Evolutionary conservation across 2,329 filamentous ascomycete genomes (phyloP).

Genomic region (Monilinia laxa): DNA sequence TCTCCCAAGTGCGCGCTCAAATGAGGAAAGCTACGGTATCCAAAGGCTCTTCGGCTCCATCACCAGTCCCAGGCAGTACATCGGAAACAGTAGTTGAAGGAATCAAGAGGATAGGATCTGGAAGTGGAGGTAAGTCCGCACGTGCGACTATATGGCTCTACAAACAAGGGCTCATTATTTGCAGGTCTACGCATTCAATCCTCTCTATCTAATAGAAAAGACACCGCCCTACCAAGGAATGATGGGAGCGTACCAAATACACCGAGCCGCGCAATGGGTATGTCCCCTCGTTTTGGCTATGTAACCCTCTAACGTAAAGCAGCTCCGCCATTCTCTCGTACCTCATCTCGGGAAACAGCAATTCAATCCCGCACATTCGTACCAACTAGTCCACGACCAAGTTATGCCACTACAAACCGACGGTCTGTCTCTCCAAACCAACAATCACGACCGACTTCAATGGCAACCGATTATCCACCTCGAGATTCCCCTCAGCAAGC

Average conservation of each 20-base stretch:
- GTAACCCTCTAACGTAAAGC: constrained; percentile 22
- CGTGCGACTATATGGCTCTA: constrained; percentile 31
- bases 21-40: constrained; percentile 72
- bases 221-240: constrained; percentile 33
- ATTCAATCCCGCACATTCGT: constrained; percentile 35
- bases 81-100: constrained; percentile 44
- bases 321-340: constrained; percentile 40
- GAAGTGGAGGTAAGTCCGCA: constrained; percentile 39
- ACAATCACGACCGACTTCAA: constrained; percentile 29
- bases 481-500: constrained; percentile 28
- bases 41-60: constrained; percentile 55
- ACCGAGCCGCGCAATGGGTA: constrained; percentile 33
- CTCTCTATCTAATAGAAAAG: constrained; percentile 36
- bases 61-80: constrained; percentile 55
- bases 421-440: constrained; percentile 35
- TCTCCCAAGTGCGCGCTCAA: constrained; percentile 85
- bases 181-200: constrained; percentile 37
- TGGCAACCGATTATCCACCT: constrained; percentile 20
- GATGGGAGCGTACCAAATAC: constrained; percentile 32
- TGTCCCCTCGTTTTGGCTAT: neutral
- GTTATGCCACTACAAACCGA: constrained; percentile 32
- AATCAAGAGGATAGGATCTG: constrained; percentile 54
- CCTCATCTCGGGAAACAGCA: constrained; percentile 38
- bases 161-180: neutral
- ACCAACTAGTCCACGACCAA: constrained; percentile 35